Conservation (phyloP, 306 rosid genomes). For the Biancaea sappan region DNA sequence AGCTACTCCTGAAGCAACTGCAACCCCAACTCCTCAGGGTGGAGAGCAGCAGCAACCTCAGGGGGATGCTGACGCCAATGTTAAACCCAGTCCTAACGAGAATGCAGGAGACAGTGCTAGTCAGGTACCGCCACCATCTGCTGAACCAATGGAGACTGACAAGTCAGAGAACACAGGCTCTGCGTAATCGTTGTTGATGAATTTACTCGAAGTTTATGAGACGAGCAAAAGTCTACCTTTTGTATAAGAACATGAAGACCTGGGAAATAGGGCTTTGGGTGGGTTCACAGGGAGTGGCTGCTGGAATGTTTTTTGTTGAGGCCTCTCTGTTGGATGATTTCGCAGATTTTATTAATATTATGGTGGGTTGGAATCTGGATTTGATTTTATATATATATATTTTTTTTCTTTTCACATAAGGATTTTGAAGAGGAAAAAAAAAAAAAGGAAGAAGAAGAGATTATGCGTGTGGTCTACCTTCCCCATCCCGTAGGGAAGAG, state of each 20-base stretch:
- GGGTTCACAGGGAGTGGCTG: slow-evolving; percentile 23
- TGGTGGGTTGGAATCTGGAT: slow-evolving; percentile 48
- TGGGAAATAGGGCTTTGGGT: slow-evolving; percentile 12
- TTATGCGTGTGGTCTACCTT: slow-evolving; percentile 31
- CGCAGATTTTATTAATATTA: slow-evolving; percentile 35
- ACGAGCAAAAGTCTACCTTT: slow-evolving; percentile 19
- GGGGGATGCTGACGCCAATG: slow-evolving; percentile 6
- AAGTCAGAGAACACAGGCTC: slow-evolving; percentile 57
- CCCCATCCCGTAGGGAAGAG: slow-evolving; percentile 26
- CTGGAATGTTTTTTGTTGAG: slow-evolving; percentile 17
- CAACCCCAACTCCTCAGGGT: slow-evolving; percentile 52
- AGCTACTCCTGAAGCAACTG: slow-evolving; percentile 58
- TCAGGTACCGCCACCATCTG: slow-evolving; percentile 52
- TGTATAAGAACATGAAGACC: slow-evolving; percentile 23
- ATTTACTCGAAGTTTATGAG: slow-evolving; percentile 26
- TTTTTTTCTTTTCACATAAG: slow-evolving; percentile 24
- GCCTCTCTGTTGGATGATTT: slow-evolving; percentile 26
- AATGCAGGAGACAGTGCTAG: slow-evolving; percentile 38
- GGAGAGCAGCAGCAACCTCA: slow-evolving; percentile 45
- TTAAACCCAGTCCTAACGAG: slow-evolving; percentile 28
- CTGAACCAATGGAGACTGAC: slow-evolving; percentile 85
- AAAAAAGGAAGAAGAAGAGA: slow-evolving; percentile 42
- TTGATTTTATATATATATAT: too few relatives aligned
- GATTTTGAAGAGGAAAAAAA: slow-evolving; percentile 53
- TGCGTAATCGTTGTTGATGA: slow-evolving; percentile 46